Percentiles rank a stretch among this genome's conserved stretches.
Conservation (phyloP, 1,139 yeast species). For the Geotrichum candidum region DNA sequence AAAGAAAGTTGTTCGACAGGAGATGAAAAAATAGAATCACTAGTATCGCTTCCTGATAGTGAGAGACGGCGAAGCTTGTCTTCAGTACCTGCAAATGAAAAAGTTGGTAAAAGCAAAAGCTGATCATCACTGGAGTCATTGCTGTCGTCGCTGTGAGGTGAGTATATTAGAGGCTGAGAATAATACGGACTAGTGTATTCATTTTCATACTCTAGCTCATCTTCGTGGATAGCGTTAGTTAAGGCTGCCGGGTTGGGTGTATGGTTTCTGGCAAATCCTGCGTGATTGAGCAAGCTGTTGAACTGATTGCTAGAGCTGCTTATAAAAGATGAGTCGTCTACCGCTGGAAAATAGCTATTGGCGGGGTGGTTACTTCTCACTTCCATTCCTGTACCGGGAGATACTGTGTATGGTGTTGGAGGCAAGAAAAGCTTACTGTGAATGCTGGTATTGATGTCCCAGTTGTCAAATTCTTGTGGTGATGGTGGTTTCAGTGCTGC, state of each 20-base stretch:
- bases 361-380: neutral
- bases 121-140: neutral
- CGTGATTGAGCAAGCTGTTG: conserved; percentile 4
- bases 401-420: neutral
- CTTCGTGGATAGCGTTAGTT: neutral
- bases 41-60: neutral
- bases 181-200: neutral
- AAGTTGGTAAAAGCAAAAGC: neutral
- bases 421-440: conserved; percentile 3
- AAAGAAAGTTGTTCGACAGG: neutral
- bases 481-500: neutral
- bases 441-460: conserved; percentile 11
- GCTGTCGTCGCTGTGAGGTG: neutral
- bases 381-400: neutral
- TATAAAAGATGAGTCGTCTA: neutral
- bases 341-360: neutral
- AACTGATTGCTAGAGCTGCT: conserved; percentile 1
- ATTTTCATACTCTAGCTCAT: neutral
- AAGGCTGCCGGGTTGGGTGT: neutral
- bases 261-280: conserved; percentile 9
- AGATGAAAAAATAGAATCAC: neutral
- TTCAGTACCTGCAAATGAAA: neutral
- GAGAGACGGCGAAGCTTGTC: neutral
- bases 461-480: conserved; percentile 8
- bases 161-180: neutral